Base-by-base conservation (phyloP, 2,329 filamentous ascomycete genomes). In the Aulographum hederae region DNA sequence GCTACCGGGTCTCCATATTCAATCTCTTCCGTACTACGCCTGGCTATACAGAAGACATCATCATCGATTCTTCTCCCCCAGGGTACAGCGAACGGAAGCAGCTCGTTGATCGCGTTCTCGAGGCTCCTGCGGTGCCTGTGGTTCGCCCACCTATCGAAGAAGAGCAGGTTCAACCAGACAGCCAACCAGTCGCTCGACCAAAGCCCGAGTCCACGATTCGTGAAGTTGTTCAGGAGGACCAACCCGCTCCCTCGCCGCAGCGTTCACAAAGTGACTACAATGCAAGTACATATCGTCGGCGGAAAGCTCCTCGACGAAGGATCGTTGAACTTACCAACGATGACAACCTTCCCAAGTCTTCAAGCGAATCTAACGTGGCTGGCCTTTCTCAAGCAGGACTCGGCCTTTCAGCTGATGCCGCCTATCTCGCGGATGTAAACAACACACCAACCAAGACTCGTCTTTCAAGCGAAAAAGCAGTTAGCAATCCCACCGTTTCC, bases 11-110 rank as follows among this genome's bases (percentile, higher is more conserved):
- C 40, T 79, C 74, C 14, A 91, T 95, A 39, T 94, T 98, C 70
- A 98, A 95, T 45, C 64, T 95, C 2, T 98, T 98, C 63, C 73
- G 89, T 39, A 75, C 72, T 36, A 84, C 81, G 0, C 81, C 86
- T 8, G 89, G 89, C 4, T 92, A 89, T 46, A 78, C 75, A 0
- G 80, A 93, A 41, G 89, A 98, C 47, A 73, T 95, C 37, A 63
- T 82, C 28, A 86, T 98, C 43, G 89, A 98, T 50, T 75, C 78
- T 2, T 70, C 71, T 20, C 77, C 77, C 0, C 86, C 89, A 1
- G 76, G 69, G n/a, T 91, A 82, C 46, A 69, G 73, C 12, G 89
- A 98, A 58, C 75, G 73, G 48, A 82, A 82, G 45, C 76, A 79
- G 41, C 64, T 98, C 27, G 68, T 85, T 4, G 85, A 94, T 31